Evolutionary conservation across 371 early-diverging fungal genomes (phyloP).

Genomic region (Batkoa obscura): DNA sequence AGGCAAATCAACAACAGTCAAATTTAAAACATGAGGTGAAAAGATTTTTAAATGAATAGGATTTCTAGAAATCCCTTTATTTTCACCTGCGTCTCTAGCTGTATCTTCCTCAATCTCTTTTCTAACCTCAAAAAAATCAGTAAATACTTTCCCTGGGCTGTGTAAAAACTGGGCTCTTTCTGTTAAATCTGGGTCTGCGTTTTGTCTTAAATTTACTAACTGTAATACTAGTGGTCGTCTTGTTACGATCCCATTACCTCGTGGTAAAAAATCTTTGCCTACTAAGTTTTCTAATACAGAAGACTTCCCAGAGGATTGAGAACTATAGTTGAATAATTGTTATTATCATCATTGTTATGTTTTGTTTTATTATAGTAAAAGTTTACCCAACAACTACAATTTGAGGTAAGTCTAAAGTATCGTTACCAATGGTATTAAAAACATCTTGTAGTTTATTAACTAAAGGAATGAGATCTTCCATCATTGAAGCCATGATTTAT

Average conservation of each 20-base stretch:
- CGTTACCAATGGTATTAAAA: constrained; percentile 62
- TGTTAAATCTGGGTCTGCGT: constrained; percentile 13
- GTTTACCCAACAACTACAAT: constrained; percentile 58
- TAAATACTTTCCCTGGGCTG: constrained; percentile 50
- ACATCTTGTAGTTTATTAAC: constrained; percentile 88
- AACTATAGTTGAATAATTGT: constrained; percentile 14
- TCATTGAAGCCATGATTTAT: constrained; percentile 10
- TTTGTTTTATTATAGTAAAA: constrained; percentile 7
- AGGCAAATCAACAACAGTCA: constrained; percentile 88
- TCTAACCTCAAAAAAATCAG: constrained; percentile 63
- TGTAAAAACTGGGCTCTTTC: constrained; percentile 62
- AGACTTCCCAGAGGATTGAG: constrained; percentile 84
- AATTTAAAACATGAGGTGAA: constrained; percentile 65
- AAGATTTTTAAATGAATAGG: constrained; percentile 81
- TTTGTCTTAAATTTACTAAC: constrained; percentile 38
- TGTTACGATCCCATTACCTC: constrained; percentile 88
- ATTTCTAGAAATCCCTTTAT: constrained; percentile 67
- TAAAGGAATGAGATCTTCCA: constrained; percentile 66
- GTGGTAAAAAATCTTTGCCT: constrained; percentile 75
- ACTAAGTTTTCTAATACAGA: constrained; percentile 84
- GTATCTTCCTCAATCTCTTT: constrained; percentile 84
- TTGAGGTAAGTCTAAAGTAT: constrained; percentile 77
- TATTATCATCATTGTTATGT: constrained; percentile 8
- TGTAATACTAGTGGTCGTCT: constrained; percentile 84
- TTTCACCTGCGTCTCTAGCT: constrained; percentile 57